These are phyloP conservation scores for Chlorophyllum brunneum DNA, from an alignment of 768 basidiomycete genomes.

Conservation along the genomic window DNA sequence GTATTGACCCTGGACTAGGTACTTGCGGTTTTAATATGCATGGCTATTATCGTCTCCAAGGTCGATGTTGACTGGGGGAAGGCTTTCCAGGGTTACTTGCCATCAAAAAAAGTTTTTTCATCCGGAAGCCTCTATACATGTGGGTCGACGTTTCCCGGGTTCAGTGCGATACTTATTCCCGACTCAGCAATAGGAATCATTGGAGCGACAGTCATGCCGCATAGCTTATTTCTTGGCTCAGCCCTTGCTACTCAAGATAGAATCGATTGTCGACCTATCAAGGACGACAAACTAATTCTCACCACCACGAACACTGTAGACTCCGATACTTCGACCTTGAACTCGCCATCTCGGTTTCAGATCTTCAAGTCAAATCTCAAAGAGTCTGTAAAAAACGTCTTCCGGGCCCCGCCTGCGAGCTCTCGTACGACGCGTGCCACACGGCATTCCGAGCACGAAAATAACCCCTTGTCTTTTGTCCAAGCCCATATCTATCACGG, in stretches of 20 bases:
- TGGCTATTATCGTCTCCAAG: conserved; percentile 71
- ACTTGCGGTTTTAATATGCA: conserved; percentile 71
- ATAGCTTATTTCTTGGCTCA: conserved; percentile 87
- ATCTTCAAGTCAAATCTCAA: conserved; percentile 18
- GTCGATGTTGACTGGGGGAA: conserved; percentile 67
- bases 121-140: conserved; percentile 62
- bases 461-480: conserved; percentile 53
- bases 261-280: conserved; percentile 33
- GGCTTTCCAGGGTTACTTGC: conserved; percentile 74
- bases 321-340: conserved; percentile 13
- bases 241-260: conserved; percentile 82
- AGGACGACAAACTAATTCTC: conserved; percentile 16
- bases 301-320: conserved; percentile 16
- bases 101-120: conserved; percentile 59
- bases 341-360: conserved; percentile 7
- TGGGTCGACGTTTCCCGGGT: conserved; percentile 25
- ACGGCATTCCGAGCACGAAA: conserved; percentile 51
- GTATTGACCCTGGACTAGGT: conserved; percentile 34
- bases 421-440: conserved; percentile 30
- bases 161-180: background rate
- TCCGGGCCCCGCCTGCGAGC: conserved; percentile 34
- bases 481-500: conserved; percentile 63
- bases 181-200: conserved; percentile 62
- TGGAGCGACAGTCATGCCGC: conserved; percentile 91
- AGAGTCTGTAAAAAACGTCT: conserved; percentile 27